phyloP scores from a whole-genome alignment of 2,329 filamentous ascomycete species.

The Curvularia lunata region DNA sequence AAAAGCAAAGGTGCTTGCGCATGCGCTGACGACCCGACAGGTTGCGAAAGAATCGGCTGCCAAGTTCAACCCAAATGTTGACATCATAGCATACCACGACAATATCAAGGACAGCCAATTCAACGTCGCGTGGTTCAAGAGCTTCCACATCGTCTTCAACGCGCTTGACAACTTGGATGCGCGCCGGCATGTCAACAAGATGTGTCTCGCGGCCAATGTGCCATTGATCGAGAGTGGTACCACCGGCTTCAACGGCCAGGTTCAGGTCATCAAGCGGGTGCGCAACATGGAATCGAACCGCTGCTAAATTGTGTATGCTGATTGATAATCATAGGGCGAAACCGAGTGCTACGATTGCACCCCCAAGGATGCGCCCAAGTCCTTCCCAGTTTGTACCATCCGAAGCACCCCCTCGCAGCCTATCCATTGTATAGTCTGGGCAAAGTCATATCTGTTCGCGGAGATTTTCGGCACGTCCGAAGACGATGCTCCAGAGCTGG shows the following conservation, averaged over 20 bases:
- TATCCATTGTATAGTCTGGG: constrained; percentile 99
- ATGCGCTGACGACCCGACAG: constrained; percentile 54
- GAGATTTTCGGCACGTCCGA: constrained; percentile 94
- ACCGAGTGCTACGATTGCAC: constrained; percentile 98
- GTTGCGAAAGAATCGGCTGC: constrained; percentile 91
- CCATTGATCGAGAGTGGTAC: constrained; percentile 96
- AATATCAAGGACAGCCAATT: constrained; percentile 94
- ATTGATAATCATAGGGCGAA: constrained; percentile 60
- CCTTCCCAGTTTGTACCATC: constrained; percentile 96
- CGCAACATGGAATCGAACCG: constrained; percentile 2
- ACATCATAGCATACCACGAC: constrained; percentile 86
- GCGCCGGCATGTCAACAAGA: constrained; percentile 91
- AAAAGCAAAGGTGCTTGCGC: not conserved
- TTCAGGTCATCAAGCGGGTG: constrained; percentile 90
- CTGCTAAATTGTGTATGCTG: not conserved
- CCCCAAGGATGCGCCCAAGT: constrained; percentile 86
- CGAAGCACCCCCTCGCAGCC: constrained; percentile 94
- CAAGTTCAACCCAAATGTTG: constrained; percentile 86
- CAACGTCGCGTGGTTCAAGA: constrained; percentile 84
- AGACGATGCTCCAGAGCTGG: constrained; percentile 79
- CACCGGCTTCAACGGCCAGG: constrained; percentile 96
- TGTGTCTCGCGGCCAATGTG: constrained; percentile 91
- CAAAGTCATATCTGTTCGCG: constrained; percentile 92
- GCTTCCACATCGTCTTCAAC: constrained; percentile 90
- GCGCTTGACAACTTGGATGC: constrained; percentile 96